These are phyloP conservation scores for Alternaria sp. DNA, from an alignment of 2,329 filamentous ascomycete genomes.

Conservation along the genomic window DNA sequence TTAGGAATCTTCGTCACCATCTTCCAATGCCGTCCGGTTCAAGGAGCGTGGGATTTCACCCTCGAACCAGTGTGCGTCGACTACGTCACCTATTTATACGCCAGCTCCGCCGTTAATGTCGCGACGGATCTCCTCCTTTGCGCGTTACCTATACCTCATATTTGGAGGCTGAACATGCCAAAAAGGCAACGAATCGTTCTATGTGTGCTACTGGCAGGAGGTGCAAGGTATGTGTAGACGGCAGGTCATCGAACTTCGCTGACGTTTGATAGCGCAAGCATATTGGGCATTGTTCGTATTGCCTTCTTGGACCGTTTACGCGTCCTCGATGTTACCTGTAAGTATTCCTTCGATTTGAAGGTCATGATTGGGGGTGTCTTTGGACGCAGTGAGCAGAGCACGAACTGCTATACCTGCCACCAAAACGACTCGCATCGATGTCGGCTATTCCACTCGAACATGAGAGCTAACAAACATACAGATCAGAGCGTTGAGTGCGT, in stretches of 20 bases:
- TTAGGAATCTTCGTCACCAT: slow-evolving; percentile 34
- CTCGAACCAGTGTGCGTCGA: slow-evolving; percentile 23
- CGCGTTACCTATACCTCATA: slow-evolving; percentile 30
- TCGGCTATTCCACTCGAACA: background rate
- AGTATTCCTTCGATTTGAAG: background rate
- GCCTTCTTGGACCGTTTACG: slow-evolving; percentile 23
- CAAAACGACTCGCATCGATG: background rate
- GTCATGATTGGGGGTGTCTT: background rate
- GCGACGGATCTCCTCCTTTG: slow-evolving; percentile 33
- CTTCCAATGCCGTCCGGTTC: slow-evolving; percentile 34
- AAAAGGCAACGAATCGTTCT: slow-evolving; percentile 35
- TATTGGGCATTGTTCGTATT: slow-evolving; percentile 32
- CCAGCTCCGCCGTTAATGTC: slow-evolving; percentile 31
- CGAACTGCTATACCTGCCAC: background rate
- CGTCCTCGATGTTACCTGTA: slow-evolving; percentile 33
- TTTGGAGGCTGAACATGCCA: slow-evolving; percentile 36
- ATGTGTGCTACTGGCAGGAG: slow-evolving; percentile 34
- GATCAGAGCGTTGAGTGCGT: slow-evolving; percentile 28
- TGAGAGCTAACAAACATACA: slow-evolving; percentile 2
- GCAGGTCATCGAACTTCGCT: background rate
- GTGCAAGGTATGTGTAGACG: slow-evolving; percentile 26
- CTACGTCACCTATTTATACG: slow-evolving; percentile 35
- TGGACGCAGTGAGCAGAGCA: background rate
- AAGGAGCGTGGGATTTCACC: slow-evolving; percentile 32
- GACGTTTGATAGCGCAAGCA: slow-evolving; percentile 22